Conservation (phyloP, 2,329 filamentous ascomycete species). For the Hortaea werneckii region DNA sequence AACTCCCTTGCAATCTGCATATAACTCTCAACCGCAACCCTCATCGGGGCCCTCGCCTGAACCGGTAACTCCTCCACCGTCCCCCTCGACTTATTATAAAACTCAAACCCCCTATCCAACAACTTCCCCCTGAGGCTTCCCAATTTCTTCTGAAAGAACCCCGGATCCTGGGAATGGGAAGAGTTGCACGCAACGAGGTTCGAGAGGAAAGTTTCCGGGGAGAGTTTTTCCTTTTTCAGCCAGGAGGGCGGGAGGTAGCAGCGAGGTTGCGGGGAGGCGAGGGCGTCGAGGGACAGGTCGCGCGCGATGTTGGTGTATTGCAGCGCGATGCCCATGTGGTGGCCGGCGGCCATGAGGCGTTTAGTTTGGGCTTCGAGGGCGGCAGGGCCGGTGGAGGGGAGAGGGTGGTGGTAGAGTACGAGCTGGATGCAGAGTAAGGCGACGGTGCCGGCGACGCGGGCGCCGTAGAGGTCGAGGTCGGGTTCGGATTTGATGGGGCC, state of each 20-base stretch:
- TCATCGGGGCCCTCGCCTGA: constrained; percentile 52
- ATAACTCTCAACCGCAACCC: constrained; percentile 63
- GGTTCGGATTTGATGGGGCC: constrained; percentile 48
- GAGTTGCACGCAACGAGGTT: no score
- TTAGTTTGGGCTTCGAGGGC: constrained; percentile 23
- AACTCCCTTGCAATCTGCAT: constrained; percentile 65
- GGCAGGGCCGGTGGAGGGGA: neutral
- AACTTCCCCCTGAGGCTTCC: constrained; percentile 44
- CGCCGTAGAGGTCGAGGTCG: constrained; percentile 53
- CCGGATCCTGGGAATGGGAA: no score
- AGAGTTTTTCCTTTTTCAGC: constrained; percentile 49
- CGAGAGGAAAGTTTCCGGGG: constrained; percentile 43
- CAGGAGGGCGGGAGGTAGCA: constrained; percentile 60
- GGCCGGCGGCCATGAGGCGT: constrained; percentile 46
- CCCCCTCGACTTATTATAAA: constrained; percentile 46
- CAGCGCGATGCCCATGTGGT: constrained; percentile 61
- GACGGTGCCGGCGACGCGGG: constrained; percentile 62
- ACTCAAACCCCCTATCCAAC: constrained; percentile 49
- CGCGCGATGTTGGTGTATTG: constrained; percentile 70
- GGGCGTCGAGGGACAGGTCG: constrained; percentile 53
- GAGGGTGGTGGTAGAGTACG: constrained; percentile 48
- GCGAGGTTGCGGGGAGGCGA: constrained; percentile 49
- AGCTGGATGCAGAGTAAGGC: constrained; percentile 59
- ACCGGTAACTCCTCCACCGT: constrained; percentile 53
- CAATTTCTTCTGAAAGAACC: constrained; percentile 34